phyloP scores from a whole-genome alignment of 306 rosid genomes.

The Rubus parviflorus region DNA sequence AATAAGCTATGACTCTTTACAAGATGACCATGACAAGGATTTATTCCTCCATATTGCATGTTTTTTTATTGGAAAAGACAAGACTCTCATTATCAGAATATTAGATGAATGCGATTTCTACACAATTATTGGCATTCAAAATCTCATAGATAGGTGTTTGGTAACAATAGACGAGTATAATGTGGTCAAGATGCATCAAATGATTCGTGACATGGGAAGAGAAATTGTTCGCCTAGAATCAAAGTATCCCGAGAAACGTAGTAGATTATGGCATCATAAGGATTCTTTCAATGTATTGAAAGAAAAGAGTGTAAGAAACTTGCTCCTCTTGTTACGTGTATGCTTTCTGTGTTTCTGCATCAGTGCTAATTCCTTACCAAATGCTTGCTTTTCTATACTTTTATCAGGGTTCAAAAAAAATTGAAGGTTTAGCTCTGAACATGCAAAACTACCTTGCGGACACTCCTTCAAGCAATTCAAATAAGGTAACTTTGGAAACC shows the following conservation, averaged over 20 bases:
- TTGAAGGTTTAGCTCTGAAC: not conserved
- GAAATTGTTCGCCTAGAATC: not conserved
- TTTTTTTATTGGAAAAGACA: not conserved
- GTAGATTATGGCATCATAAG: too few species aligned
- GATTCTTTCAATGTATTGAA: too few species aligned
- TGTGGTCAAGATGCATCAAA: not conserved
- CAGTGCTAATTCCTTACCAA: not conserved
- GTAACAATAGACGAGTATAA: not conserved
- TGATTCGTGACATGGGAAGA: conserved; percentile 4
- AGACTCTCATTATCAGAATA: not conserved
- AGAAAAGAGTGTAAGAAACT: too few species aligned
- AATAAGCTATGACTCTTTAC: not conserved
- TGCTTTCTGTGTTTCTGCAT: not conserved
- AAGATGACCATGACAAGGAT: not conserved
- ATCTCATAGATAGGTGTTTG: not conserved
- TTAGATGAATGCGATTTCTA: not conserved
- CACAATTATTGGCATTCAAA: not conserved
- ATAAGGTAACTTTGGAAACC: not conserved
- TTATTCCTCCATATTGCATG: conserved; percentile 3
- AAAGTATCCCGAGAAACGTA: too few species aligned
- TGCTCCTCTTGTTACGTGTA: not conserved
- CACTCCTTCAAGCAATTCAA: not conserved
- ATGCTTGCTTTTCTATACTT: too few species aligned
- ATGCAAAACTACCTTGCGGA: not conserved
- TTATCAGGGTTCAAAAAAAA: too few species aligned